Conservation (phyloP, 2,329 filamentous ascomycete genomes). For the Amylocarpus encephaloides region DNA sequence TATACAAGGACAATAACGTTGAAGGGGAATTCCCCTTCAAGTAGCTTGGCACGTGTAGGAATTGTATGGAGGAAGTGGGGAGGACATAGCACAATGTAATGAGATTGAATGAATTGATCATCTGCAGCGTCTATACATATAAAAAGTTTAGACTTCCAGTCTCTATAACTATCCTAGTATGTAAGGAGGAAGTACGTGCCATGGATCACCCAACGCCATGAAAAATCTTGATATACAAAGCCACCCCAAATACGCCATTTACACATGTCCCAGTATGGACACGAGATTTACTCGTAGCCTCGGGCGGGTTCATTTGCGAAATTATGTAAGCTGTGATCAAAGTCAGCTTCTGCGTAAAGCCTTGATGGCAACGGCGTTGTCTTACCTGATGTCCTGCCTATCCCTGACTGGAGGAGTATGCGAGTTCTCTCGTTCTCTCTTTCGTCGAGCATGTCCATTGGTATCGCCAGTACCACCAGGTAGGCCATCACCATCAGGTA, state of each 20-base stretch:
- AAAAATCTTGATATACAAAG: conserved; percentile 2
- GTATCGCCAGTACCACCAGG: conserved; percentile 18
- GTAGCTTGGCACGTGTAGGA: too few relatives aligned
- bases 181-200: not conserved
- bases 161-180: not conserved
- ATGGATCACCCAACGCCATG: not conserved
- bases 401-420: conserved; percentile 29
- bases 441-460: conserved; percentile 21
- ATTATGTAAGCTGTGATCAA: conserved; percentile 24
- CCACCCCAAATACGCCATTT: conserved; percentile 7
- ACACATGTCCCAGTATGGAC: not conserved
- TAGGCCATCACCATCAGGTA: conserved; percentile 34
- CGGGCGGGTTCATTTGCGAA: conserved; percentile 25
- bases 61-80: too few relatives aligned
- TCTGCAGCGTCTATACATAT: not conserved
- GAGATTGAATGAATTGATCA: too few relatives aligned
- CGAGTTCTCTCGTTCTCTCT: conserved; percentile 26
- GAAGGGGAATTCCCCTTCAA: too few relatives aligned
- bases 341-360: conserved; percentile 7
- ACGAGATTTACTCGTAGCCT: conserved; percentile 23
- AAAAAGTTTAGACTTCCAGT: not conserved
- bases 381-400: conserved; percentile 32
- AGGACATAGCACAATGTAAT: too few relatives aligned
- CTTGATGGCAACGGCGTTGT: not conserved
- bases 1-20: too few relatives aligned